Base-by-base conservation (phyloP, 2,329 filamentous ascomycete genomes). In the Cordyceps cateniannulata region DNA sequence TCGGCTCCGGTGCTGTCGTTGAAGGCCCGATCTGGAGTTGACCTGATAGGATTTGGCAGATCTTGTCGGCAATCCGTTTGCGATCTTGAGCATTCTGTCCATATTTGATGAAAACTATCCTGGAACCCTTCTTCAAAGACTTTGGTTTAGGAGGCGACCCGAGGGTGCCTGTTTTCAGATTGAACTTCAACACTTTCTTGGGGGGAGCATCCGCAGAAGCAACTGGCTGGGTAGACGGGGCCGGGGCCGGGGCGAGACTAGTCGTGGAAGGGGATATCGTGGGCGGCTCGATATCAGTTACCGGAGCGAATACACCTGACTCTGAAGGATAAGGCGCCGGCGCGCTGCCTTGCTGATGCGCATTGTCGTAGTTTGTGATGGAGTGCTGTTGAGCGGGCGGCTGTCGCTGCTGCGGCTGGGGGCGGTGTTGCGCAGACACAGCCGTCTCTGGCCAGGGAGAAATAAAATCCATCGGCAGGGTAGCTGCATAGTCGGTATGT, bases 111-210 rank as follows among this genome's bases (percentile, higher is more conserved):
- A 75, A 73, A 2, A 86, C 79, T 5, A 89, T 62, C 24, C 71
- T 72, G 5, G 73, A 69, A 44, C 76, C 75, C 18, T 58, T 63
- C 6, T 24, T 62, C 25, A 64, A 69, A 1, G 69, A 67, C 65
- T 85, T 88, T 3, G 77, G 75, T 52, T 79, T 82, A 0, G 85
- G 85, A 0, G 85, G 83, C 5, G 84, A 84, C 4, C 84, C 83
- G 54, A 87, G 79, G 2, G 84, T 87, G 5, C 85, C 84, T 1
- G 84, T 87, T 63, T 79, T 82, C 1, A 77, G 76, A 63, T 87
- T 86, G 66, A 86, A 77, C 63, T 75, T 79, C 22, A 87, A 70
- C 1, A 87, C 65, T 64, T 81, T 85, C 48, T 75, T 77, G 1
- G 67, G 47, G 12, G 56, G 38, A 42, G 14, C 38, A 4, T 42